Base-by-base conservation (phyloP, 805 yeast species). In the Kluyveromyces dobzhanskii region DNA sequence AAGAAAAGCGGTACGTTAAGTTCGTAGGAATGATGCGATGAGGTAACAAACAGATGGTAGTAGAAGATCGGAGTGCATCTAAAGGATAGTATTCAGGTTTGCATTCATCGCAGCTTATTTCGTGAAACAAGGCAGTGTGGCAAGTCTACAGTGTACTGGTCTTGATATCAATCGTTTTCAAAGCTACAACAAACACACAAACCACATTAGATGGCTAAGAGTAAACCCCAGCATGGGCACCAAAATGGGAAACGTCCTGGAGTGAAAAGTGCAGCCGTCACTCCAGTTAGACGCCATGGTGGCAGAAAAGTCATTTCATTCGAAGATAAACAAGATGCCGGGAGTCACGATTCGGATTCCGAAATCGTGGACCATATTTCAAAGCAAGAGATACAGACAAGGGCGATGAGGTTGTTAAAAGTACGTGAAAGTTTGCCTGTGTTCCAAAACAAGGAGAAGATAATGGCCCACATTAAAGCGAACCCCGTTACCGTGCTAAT, bases 401-500 rank as follows among this genome's bases (percentile, higher is more conserved):
- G 56, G 56, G 54, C 77, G 47, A 42, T 69, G 4, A 61, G 64
- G 14, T 62, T 85, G 12, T 62, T 78, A 3, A 62, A 68, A 30
- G 58, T 70, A 1, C 65, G 95, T 43, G 57, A 72, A 47, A 65
- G 70, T 0, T 67, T 88, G 32, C 97, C 97, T 0, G 85, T 88
- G 19, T 86, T 70, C 59, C 77, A 73, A 47, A 85, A 84, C 44
- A 76, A 76, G 49, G 78, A 75, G 32, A 71, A 75, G 38, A 71
- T 90, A 13, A 55, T 83, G 44, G 62, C 70, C 8, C 73, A 76
- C 44, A 54, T 90, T 2, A 41, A 62, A 3, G 44, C 62, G 9
- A 73, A 80, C 50, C 78, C 73, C 45, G 94, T 87, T 4, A 77
- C 88, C 0, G 76, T 90, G 1, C 69, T 90, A 14, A 83, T 92